These are phyloP conservation scores for Fusarium graminum DNA, from an alignment of 2,329 filamentous ascomycete genomes.

Conservation along the genomic window DNA sequence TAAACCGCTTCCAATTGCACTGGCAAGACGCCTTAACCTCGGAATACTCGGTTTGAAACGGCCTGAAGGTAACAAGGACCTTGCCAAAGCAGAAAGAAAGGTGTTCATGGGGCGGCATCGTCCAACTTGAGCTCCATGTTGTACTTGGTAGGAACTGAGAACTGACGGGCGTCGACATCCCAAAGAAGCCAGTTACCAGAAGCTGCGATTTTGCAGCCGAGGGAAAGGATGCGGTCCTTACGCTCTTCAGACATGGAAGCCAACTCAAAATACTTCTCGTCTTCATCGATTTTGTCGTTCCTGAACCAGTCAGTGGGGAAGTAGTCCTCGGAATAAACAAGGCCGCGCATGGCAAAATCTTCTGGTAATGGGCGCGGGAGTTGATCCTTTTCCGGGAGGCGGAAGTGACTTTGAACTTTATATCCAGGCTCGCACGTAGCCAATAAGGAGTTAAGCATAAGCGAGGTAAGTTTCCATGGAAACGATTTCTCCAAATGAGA, in stretches of 20 bases:
- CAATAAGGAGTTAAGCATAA: slow-evolving; percentile 56
- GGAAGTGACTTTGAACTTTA: slow-evolving; percentile 62
- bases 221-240: slow-evolving; percentile 70
- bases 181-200: slow-evolving; percentile 62
- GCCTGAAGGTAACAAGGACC: background rate
- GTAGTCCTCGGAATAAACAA: slow-evolving; percentile 71
- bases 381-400: slow-evolving; percentile 58
- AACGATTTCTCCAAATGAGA: slow-evolving; percentile 58
- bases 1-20: background rate
- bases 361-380: slow-evolving; percentile 72
- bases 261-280: slow-evolving; percentile 74
- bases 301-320: slow-evolving; percentile 71
- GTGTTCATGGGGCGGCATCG: background rate
- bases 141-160: slow-evolving; percentile 56
- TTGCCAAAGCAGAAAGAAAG: slow-evolving; percentile 1
- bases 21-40: background rate
- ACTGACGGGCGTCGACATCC: slow-evolving; percentile 54
- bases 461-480: slow-evolving; percentile 64
- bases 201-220: slow-evolving; percentile 64
- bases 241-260: slow-evolving; percentile 70
- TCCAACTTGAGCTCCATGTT: slow-evolving; percentile 45
- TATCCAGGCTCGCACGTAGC: slow-evolving; percentile 47
- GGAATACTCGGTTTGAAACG: background rate
- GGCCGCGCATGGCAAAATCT: slow-evolving; percentile 75
- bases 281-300: slow-evolving; percentile 72